Base-by-base conservation (phyloP, 2,329 filamentous ascomycete species). In the Coniella vitis region DNA sequence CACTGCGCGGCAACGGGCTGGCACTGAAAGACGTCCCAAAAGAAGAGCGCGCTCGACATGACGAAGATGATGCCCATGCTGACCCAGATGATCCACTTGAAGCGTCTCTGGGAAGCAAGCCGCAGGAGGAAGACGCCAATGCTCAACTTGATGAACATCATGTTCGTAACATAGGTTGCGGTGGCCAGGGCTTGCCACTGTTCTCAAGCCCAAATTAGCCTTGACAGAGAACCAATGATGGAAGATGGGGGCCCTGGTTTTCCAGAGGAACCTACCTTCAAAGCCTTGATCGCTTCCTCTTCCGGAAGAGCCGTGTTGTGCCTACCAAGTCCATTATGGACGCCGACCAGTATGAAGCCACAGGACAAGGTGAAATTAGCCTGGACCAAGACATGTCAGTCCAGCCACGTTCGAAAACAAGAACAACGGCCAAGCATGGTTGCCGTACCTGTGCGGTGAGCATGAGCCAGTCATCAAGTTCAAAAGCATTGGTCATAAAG, bases 81-180 rank as follows among this genome's bases (percentile, higher is more conserved):
- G 40, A 62, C 56, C 54, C 67, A 66, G 5, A 79, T 67, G 32
- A 71, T 72, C 58, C 68, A 75, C 19, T 65, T 71, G 57, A 78
- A 79, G 17, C 69, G 58, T 40, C 63, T 69, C 37, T 68, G 63
- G 3, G 68, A 65, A 1, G 74, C 69, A 14, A 78, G 63, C 5
- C 73, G 67, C 16, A 79, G 60, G 8, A 78, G 66, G 52, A 77
- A 76, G 50, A 78, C 63, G 31, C 69, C 72, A 42, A 79, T 77
- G 61, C 75, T 75, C 44, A 78, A 61, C 61, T 79, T 79, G 61
- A 77, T 71, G 52, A 79, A 71, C 67, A 77, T 71, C 74, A 79
- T 79, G 52, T 75, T 68, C 9, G 71, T 54, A 38, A 78, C 63
- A 48, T 78, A 78, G 2, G 69, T 70, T 7, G 68, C 71, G 1